A percentile compares a stretch with the other conserved stretches of the same genome.
phyloP scores from a whole-genome alignment of 202 grass and related monocot species.

The Elaeis oleifera region DNA sequence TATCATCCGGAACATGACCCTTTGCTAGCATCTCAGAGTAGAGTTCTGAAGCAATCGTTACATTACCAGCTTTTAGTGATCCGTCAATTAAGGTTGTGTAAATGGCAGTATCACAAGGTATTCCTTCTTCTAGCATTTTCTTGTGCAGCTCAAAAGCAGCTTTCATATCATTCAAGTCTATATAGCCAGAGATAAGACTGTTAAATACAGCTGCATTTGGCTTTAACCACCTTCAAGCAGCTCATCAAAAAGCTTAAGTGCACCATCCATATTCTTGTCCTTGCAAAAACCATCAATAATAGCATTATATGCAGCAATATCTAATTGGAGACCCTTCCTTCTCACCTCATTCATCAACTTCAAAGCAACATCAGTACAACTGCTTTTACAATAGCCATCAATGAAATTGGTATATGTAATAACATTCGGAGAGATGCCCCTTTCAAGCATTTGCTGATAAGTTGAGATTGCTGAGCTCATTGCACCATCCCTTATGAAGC shows the following conservation, averaged over 20 bases:
- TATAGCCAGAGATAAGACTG: slow-evolving; percentile 74
- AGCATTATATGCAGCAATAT: slow-evolving; percentile 40
- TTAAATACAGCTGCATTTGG: slow-evolving; percentile 50
- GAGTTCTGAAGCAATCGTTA: slow-evolving; percentile 50
- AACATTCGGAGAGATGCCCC: slow-evolving; percentile 47
- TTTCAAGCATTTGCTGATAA: slow-evolving; percentile 54
- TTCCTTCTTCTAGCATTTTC: slow-evolving; percentile 50
- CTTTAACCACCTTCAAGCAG: slow-evolving; percentile 51
- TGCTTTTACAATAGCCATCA: slow-evolving; percentile 53
- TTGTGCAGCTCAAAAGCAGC: slow-evolving; percentile 42
- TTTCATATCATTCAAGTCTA: slow-evolving; percentile 53
- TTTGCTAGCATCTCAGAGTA: slow-evolving; percentile 64
- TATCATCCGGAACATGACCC: slow-evolving; percentile 56
- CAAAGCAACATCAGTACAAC: slow-evolving; percentile 58
- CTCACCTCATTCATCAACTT: slow-evolving; percentile 67
- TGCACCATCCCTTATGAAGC: slow-evolving; percentile 51
- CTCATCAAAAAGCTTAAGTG: slow-evolving; percentile 43
- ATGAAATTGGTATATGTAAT: slow-evolving; percentile 85
- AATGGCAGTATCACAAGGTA: slow-evolving; percentile 40
- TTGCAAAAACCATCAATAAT: slow-evolving; percentile 57
- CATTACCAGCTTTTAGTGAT: slow-evolving; percentile 59
- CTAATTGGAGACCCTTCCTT: slow-evolving; percentile 40
- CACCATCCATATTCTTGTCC: slow-evolving; percentile 63
- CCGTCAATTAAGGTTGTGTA: slow-evolving; percentile 90
- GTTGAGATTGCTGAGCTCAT: slow-evolving; percentile 39